These are phyloP conservation scores for Pezicula radicicola DNA, from an alignment of 2,329 filamentous ascomycete species.

Conservation along the genomic window DNA sequence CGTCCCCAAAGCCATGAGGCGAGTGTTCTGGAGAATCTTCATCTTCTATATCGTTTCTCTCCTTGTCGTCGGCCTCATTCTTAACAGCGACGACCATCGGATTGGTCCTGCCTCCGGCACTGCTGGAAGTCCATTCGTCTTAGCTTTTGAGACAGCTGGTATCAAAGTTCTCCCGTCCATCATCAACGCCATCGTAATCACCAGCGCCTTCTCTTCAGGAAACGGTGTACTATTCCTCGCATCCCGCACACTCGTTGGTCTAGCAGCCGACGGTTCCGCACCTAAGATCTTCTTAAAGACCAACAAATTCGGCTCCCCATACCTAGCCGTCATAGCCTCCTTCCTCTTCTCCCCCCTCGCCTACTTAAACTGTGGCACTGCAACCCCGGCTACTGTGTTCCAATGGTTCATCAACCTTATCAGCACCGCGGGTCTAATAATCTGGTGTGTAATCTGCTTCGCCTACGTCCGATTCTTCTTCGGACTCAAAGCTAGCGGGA, in stretches of 20 bases:
- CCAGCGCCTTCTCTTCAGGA: constrained; percentile 64
- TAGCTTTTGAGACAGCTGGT: constrained; percentile 64
- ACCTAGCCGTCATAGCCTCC: constrained; percentile 22
- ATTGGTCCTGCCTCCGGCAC: constrained; percentile 41
- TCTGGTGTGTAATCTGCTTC: constrained; percentile 59
- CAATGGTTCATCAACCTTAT: constrained; percentile 69
- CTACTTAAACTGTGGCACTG: neutral
- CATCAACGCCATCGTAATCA: constrained; percentile 73
- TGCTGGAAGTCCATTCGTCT: constrained; percentile 62
- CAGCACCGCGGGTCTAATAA: constrained; percentile 63
- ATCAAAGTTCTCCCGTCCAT: constrained; percentile 65
- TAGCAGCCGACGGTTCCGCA: constrained; percentile 55
- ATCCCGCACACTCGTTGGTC: constrained; percentile 54
- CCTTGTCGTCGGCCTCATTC: constrained; percentile 47
- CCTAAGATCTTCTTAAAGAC: constrained; percentile 53
- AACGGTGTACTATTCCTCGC: constrained; percentile 58
- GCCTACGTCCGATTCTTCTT: constrained; percentile 62
- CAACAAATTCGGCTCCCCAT: constrained; percentile 50
- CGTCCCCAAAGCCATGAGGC: constrained; percentile 57
- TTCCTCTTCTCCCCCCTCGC: neutral
- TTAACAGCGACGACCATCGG: constrained; percentile 48
- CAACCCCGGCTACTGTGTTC: constrained; percentile 50
- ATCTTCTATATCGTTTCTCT: constrained; percentile 43
- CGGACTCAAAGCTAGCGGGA: constrained; percentile 49
- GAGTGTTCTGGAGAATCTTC: constrained; percentile 56